Percentiles rank a stretch among this genome's conserved stretches.
Conservation (phyloP, 2,329 filamentous ascomycete species). For the Calonectria pseudoreteaudii region DNA sequence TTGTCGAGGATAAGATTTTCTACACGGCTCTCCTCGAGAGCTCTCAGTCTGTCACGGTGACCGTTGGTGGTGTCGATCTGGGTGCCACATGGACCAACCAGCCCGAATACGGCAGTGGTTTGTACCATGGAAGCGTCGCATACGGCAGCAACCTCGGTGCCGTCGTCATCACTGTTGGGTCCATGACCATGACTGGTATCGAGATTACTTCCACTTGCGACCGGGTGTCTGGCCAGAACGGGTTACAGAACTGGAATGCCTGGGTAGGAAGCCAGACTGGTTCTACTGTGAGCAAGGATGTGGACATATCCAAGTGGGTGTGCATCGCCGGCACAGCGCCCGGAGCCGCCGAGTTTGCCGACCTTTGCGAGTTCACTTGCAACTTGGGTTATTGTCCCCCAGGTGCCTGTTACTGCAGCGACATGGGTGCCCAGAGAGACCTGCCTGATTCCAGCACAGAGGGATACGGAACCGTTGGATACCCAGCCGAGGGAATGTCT, state of each 20-base stretch:
- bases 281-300: background rate
- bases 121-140: constrained; percentile 3
- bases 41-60: background rate
- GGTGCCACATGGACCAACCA: background rate
- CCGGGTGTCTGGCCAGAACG: background rate
- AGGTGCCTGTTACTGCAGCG: background rate
- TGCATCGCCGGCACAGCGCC: constrained; percentile 3
- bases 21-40: background rate
- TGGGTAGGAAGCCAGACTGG: constrained; percentile 1
- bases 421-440: constrained; percentile 1
- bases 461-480: background rate
- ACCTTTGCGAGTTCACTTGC: constrained; percentile 5
- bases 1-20: constrained; percentile 10
- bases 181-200: background rate
- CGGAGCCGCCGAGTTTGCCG: background rate
- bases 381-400: constrained; percentile 1
- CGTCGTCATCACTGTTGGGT: background rate
- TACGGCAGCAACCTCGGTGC: constrained; percentile 1
- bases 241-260: constrained; percentile 4
- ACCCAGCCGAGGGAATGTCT: constrained; percentile 3
- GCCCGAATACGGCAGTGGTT: constrained; percentile 6
- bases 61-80: background rate
- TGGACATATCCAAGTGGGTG: constrained; percentile 12
- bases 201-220: background rate
- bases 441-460: background rate